These are phyloP conservation scores for Adenanthera pavonina DNA, from an alignment of 306 rosid species.

Conservation along the genomic window DNA sequence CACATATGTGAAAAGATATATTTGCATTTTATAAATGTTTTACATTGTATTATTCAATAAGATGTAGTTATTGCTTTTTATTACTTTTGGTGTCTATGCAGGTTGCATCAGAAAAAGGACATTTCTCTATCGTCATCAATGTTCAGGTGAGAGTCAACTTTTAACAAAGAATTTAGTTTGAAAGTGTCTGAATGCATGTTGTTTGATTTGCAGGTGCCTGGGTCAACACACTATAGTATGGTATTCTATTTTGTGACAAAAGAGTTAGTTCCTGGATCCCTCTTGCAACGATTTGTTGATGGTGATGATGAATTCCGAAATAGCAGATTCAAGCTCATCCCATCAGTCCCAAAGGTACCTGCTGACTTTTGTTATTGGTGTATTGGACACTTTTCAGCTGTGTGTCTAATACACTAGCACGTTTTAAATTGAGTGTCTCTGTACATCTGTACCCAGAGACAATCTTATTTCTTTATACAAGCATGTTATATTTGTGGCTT, in stretches of 20 bases:
- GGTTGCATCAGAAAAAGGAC: slow-evolving; percentile 95
- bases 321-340: slow-evolving; percentile 95
- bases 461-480: background rate
- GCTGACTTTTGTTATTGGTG: slow-evolving; percentile 36
- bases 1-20: slow-evolving; percentile 8
- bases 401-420: background rate
- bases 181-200: slow-evolving; percentile 38
- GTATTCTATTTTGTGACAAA: slow-evolving; percentile 91
- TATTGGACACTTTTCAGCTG: slow-evolving; percentile 16
- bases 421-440: background rate
- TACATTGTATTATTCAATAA: slow-evolving; percentile 7
- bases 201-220: slow-evolving; percentile 77
- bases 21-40: slow-evolving; percentile 26
- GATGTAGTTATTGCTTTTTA: background rate
- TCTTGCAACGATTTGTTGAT: slow-evolving; percentile 94
- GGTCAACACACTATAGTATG: slow-evolving; percentile 94
- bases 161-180: slow-evolving; percentile 2
- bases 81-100: slow-evolving; percentile 42
- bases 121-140: slow-evolving; percentile 82
- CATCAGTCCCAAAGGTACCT: slow-evolving; percentile 96
- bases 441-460: background rate
- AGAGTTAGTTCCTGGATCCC: slow-evolving; percentile 86
- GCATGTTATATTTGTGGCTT: background rate
- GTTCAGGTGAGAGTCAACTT: slow-evolving; percentile 73
- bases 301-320: slow-evolving; percentile 98